These are phyloP conservation scores for Trichoderma sp. DNA, from an alignment of 2,329 filamentous ascomycete species.

Conservation along the genomic window DNA sequence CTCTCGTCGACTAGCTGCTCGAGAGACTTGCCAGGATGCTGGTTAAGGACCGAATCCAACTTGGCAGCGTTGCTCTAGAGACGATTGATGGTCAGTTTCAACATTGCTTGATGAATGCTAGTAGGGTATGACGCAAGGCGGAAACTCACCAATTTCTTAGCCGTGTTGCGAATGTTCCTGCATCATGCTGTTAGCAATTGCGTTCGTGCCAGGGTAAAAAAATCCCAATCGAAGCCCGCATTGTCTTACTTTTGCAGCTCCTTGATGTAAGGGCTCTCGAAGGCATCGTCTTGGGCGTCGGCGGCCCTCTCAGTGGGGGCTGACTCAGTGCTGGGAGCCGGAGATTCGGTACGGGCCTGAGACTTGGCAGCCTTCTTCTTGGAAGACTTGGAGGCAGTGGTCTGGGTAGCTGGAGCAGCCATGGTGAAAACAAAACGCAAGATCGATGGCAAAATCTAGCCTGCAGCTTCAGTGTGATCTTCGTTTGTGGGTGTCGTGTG, in stretches of 20 bases:
- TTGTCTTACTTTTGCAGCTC: constrained; percentile 83
- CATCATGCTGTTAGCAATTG: constrained; percentile 31
- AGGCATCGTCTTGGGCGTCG: constrained; percentile 62
- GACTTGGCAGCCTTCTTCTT: constrained; percentile 68
- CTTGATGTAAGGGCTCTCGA: constrained; percentile 79
- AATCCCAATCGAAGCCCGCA: background rate
- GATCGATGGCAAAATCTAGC: constrained; percentile 26
- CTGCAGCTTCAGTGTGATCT: background rate
- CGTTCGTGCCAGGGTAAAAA: background rate
- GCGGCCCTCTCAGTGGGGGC: constrained; percentile 54
- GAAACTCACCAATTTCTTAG: constrained; percentile 85
- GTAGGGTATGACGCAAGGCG: constrained; percentile 14
- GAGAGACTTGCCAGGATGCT: constrained; percentile 71
- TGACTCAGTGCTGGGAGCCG: constrained; percentile 54
- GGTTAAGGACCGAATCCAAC: constrained; percentile 69
- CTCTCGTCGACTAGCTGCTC: constrained; percentile 72
- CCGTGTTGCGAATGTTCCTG: constrained; percentile 87
- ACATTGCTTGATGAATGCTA: background rate
- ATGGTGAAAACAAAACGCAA: constrained; percentile 41
- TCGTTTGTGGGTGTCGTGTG: constrained; percentile 28
- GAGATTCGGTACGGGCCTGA: constrained; percentile 57
- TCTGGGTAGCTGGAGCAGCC: constrained; percentile 65
- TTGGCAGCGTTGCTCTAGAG: constrained; percentile 69
- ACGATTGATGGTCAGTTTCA: constrained; percentile 8
- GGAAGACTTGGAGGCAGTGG: constrained; percentile 64